Percentiles rank a stretch among this genome's conserved stretches.
phyloP scores from a whole-genome alignment of 2,329 filamentous ascomycete genomes.

The Shiraia bambusicola region DNA sequence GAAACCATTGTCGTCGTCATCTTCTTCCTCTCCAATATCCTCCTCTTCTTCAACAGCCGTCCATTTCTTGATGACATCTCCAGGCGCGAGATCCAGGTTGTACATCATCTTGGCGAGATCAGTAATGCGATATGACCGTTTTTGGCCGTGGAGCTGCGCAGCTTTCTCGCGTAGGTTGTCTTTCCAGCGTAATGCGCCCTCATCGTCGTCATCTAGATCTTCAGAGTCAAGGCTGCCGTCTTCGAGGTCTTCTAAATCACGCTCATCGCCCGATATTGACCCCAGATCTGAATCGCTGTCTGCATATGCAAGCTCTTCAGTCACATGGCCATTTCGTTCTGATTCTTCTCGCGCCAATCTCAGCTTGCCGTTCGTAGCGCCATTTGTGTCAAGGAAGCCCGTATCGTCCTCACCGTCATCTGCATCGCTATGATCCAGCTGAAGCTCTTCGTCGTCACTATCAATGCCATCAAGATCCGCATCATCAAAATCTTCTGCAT shows the following conservation, averaged over 20 bases:
- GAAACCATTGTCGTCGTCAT: conserved; percentile 65
- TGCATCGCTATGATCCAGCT: conserved; percentile 49
- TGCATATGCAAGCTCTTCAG: conserved; percentile 82
- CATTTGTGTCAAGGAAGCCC: conserved; percentile 45
- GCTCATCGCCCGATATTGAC: conserved; percentile 68
- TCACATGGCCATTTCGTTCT: conserved; percentile 26
- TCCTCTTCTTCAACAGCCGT: conserved; percentile 63
- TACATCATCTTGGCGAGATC: conserved; percentile 90
- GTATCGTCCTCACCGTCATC: conserved; percentile 56
- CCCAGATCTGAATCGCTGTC: conserved; percentile 97
- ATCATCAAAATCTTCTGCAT: conserved; percentile 53
- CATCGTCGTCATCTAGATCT: conserved; percentile 65
- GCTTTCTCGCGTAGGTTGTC: conserved; percentile 78
- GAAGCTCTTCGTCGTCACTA: conserved; percentile 58
- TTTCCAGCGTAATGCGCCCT: conserved; percentile 80
- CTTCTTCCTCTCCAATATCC: conserved; percentile 57
- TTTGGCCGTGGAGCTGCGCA: conserved; percentile 67
- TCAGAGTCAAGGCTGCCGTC: conserved; percentile 57
- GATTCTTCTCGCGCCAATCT: conserved; percentile 33
- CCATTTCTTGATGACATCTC: conserved; percentile 78
- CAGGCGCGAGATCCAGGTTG: conserved; percentile 73
- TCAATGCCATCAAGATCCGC: conserved; percentile 52
- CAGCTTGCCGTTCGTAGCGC: conserved; percentile 43
- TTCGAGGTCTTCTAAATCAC: conserved; percentile 30
- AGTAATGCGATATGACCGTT: conserved; percentile 71